These are phyloP conservation scores for Geranomyces variabilis DNA, from an alignment of 192 early-diverging fungal genomes.

Conservation along the genomic window DNA sequence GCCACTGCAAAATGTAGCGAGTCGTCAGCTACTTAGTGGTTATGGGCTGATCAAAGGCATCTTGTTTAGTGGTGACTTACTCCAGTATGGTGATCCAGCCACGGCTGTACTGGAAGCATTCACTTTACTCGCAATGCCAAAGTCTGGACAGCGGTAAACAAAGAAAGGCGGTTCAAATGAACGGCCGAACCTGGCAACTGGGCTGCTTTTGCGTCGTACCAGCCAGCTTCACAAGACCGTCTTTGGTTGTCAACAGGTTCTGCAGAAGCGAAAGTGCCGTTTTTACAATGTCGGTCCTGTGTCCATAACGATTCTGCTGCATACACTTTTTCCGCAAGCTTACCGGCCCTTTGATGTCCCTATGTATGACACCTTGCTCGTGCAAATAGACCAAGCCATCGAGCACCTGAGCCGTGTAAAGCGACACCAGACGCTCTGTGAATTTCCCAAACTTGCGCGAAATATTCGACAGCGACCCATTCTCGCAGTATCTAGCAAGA, in stretches of 20 bases:
- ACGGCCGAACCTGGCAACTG: neutral
- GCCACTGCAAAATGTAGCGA: slow-evolving; percentile 47
- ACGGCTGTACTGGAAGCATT: slow-evolving; percentile 40
- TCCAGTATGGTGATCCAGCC: slow-evolving; percentile 56
- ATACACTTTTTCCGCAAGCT: too few species aligned
- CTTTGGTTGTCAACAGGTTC: slow-evolving; percentile 96
- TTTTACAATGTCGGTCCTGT: neutral
- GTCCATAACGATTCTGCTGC: too few species aligned
- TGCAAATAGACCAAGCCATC: slow-evolving; percentile 91
- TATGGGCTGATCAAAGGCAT: too few species aligned
- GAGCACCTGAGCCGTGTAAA: slow-evolving; percentile 86
- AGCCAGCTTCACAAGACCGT: slow-evolving; percentile 85
- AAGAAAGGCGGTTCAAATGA: neutral
- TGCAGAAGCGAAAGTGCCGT: neutral
- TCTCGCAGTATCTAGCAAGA: slow-evolving; percentile 65
- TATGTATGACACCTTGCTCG: slow-evolving; percentile 81
- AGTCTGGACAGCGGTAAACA: slow-evolving; percentile 76
- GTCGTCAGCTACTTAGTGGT: neutral
- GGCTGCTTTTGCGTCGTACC: slow-evolving; percentile 4
- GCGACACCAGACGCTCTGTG: slow-evolving; percentile 84
- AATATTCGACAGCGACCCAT: slow-evolving; percentile 86
- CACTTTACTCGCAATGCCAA: slow-evolving; percentile 92
- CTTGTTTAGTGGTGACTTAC: neutral
- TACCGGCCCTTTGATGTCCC: slow-evolving; percentile 88
- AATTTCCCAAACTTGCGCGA: slow-evolving; percentile 88